phyloP scores from a whole-genome alignment of 306 rosid genomes.

The Sindora glabra region DNA sequence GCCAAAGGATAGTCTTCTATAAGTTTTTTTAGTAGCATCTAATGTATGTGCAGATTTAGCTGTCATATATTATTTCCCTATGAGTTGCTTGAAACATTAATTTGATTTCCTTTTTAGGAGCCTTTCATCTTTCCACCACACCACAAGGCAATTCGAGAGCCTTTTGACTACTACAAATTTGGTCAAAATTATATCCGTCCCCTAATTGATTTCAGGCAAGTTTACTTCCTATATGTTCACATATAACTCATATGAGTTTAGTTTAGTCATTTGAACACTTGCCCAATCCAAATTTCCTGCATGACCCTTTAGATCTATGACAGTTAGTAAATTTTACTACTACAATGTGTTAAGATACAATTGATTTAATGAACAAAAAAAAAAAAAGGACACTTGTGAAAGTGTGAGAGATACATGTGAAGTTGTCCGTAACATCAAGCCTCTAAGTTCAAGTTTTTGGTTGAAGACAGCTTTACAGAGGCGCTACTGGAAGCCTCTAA shows the following conservation, averaged over 20 bases:
- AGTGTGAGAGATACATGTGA: background rate
- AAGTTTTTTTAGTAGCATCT: conserved; percentile 9
- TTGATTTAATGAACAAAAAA: background rate
- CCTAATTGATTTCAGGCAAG: conserved; percentile 78
- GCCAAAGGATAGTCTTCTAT: background rate
- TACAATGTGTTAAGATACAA: background rate
- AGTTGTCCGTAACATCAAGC: background rate
- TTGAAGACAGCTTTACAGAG: background rate
- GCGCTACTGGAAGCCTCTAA: background rate
- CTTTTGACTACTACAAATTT: conserved; percentile 88
- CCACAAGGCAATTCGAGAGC: conserved; percentile 91
- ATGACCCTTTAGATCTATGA: background rate
- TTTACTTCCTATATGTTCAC: conserved; percentile 18
- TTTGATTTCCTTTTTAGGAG: conserved; percentile 58
- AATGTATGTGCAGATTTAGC: conserved; percentile 2
- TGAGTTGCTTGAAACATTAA: conserved; percentile 16
- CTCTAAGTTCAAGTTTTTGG: conserved; percentile 4
- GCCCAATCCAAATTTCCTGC: background rate
- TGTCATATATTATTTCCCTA: conserved; percentile 8
- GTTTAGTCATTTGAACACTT: background rate
- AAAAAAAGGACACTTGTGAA: background rate
- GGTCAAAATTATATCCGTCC: conserved; percentile 97
- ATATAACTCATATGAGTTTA: conserved; percentile 7
- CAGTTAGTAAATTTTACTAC: background rate
- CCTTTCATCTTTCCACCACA: conserved; percentile 77